Evolutionary conservation across 2,329 filamentous ascomycete species (phyloP).

Genomic region (Trichophyton simii): DNA sequence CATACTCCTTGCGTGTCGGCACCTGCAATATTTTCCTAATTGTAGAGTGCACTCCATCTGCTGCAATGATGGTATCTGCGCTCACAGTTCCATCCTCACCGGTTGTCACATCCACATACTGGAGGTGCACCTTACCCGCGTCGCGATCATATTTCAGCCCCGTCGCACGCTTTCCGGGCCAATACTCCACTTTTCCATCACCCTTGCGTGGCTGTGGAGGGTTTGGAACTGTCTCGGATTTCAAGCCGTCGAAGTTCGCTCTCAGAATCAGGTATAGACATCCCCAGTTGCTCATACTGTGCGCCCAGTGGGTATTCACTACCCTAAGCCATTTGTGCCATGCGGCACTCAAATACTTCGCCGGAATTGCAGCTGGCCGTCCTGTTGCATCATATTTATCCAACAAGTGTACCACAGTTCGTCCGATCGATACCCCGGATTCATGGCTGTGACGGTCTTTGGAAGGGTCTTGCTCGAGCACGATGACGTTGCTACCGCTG

Average conservation of each 20-base stretch:
- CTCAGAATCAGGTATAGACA: neutral
- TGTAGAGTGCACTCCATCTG: neutral
- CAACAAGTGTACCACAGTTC: neutral
- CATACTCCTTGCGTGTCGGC: neutral
- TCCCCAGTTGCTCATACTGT: neutral
- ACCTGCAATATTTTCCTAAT: neutral
- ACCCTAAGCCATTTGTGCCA: neutral
- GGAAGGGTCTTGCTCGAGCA: neutral
- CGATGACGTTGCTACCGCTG: neutral
- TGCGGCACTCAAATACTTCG: neutral
- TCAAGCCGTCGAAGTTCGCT: neutral
- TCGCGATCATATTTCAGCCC: neutral
- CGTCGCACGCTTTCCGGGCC: neutral
- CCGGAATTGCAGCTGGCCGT: neutral
- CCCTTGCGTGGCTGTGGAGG: neutral
- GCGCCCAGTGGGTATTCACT: neutral
- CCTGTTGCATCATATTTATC: neutral
- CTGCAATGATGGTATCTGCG: neutral
- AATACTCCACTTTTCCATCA: neutral
- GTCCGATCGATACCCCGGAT: neutral
- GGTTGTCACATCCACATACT: neutral
- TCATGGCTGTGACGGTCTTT: neutral
- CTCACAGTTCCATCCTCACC: neutral
- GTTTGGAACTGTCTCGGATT: neutral
- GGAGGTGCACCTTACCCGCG: neutral